phyloP scores from a whole-genome alignment of 2,329 filamentous ascomycete genomes.

The Chaetomiaceae sp. region DNA sequence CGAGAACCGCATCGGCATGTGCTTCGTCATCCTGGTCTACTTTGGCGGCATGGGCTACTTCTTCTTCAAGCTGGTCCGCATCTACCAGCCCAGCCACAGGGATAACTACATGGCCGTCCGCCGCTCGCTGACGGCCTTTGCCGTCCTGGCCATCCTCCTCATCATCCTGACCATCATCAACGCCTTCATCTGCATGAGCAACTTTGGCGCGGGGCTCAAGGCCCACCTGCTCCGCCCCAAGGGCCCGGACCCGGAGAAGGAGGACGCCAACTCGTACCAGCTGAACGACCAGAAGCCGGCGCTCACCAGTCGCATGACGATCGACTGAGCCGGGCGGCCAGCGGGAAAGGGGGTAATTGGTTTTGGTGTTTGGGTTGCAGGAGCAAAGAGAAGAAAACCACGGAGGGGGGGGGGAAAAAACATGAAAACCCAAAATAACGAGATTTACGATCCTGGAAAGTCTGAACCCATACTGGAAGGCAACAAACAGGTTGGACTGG shows the following conservation, averaged over 20 bases:
- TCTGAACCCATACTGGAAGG: too few species aligned
- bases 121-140: constrained; percentile 86
- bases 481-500: neutral
- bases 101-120: constrained; percentile 70
- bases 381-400: neutral
- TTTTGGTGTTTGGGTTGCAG: too few species aligned
- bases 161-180: constrained; percentile 86
- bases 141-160: constrained; percentile 83
- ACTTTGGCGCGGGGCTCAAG: constrained; percentile 88
- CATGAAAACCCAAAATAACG: constrained; percentile 2
- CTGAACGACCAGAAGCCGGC: constrained; percentile 53
- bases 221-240: constrained; percentile 64
- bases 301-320: constrained; percentile 55
- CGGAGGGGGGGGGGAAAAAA: too few species aligned
- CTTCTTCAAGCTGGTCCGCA: constrained; percentile 95
- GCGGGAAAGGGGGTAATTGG: too few species aligned
- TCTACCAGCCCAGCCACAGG: constrained; percentile 65
- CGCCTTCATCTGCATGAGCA: constrained; percentile 79
- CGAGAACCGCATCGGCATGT: constrained; percentile 77
- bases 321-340: constrained; percentile 41
- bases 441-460: constrained; percentile 16
- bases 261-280: constrained; percentile 52
- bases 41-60: constrained; percentile 90
- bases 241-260: constrained; percentile 47
- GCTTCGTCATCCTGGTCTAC: constrained; percentile 74